phyloP scores from a whole-genome alignment of 2,329 filamentous ascomycete species.

The Exserohilum rostratum region DNA sequence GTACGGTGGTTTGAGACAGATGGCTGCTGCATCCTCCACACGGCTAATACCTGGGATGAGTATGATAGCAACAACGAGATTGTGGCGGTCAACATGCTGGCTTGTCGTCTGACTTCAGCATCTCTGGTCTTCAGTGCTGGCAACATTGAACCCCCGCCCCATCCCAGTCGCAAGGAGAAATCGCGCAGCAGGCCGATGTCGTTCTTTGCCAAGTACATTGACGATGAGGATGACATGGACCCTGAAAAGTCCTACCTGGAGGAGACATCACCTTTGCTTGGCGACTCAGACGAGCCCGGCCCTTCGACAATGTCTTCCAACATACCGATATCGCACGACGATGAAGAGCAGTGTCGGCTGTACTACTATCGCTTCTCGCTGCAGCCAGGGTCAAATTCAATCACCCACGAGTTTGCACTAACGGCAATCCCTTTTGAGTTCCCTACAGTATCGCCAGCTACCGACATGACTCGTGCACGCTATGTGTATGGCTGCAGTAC shows the following conservation, averaged over 20 bases:
- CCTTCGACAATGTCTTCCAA: conserved; percentile 16
- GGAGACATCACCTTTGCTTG: conserved; percentile 33
- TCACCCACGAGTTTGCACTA: conserved; percentile 68
- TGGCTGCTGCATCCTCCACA: conserved; percentile 73
- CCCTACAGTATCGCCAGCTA: conserved; percentile 62
- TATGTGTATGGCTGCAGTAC: conserved; percentile 74
- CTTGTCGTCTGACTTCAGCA: conserved; percentile 70
- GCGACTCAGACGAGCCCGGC: conserved; percentile 2
- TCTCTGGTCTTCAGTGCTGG: conserved; percentile 69
- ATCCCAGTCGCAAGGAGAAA: conserved; percentile 20
- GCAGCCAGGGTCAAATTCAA: conserved; percentile 42
- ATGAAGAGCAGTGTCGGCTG: conserved; percentile 70
- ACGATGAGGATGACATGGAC: conserved; percentile 33
- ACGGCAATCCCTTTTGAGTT: conserved; percentile 72
- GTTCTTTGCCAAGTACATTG: conserved; percentile 55
- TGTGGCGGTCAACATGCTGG: conserved; percentile 65
- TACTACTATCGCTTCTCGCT: conserved; percentile 72
- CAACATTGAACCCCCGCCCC: conserved; percentile 62
- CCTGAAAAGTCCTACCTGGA: conserved; percentile 34
- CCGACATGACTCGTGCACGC: conserved; percentile 62
- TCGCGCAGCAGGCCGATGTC: conserved; percentile 47
- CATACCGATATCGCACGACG: conserved; percentile 44
- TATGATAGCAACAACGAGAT: conserved; percentile 39
- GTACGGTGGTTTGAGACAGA: conserved; percentile 72
- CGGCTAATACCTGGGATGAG: conserved; percentile 72